Evolutionary conservation across 441 rosid species (phyloP).

Genomic region (Bruguiera hainesii): DNA sequence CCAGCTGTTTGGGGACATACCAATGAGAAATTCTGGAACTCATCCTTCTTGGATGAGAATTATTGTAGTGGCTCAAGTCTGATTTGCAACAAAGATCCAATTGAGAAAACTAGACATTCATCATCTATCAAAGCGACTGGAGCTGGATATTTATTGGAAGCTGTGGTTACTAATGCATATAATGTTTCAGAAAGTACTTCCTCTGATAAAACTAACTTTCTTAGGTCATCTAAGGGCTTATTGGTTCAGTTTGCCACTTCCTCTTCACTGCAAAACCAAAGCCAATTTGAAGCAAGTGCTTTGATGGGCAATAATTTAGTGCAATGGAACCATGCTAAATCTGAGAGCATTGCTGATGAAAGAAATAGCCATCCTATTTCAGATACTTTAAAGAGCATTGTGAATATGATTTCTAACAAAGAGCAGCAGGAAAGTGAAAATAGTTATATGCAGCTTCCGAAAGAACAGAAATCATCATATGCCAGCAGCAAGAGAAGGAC

Average conservation of each 20-base stretch:
- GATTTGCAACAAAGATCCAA: slow-evolving; percentile 9
- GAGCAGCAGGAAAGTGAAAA: slow-evolving; percentile 20
- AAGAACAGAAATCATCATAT: slow-evolving; percentile 29
- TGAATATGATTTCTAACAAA: slow-evolving; percentile 20
- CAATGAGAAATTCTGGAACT: slow-evolving; percentile 23
- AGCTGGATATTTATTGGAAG: slow-evolving; percentile 39
- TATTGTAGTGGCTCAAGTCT: slow-evolving; percentile 12
- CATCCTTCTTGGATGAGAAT: slow-evolving; percentile 22
- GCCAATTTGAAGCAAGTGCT: slow-evolving; percentile 15
- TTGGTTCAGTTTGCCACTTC: slow-evolving; percentile 16
- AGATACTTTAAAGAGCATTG: slow-evolving; percentile 24
- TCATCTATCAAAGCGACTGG: slow-evolving; percentile 22
- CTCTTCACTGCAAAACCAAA: slow-evolving; percentile 19
- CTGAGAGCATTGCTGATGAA: slow-evolving; percentile 16
- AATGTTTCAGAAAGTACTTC: slow-evolving; percentile 16
- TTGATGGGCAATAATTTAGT: slow-evolving; percentile 18
- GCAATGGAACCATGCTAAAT: slow-evolving; percentile 15
- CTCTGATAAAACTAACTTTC: slow-evolving; percentile 13
- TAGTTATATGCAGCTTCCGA: slow-evolving; percentile 14
- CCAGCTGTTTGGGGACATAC: slow-evolving; percentile 23
- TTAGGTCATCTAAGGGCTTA: slow-evolving; percentile 19
- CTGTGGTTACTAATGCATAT: slow-evolving; percentile 32
- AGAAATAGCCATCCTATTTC: slow-evolving; percentile 17
- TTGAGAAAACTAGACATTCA: slow-evolving; percentile 23
- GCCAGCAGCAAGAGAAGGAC: slow-evolving; percentile 37